Evolutionary conservation across 2,329 filamentous ascomycete genomes (phyloP), one percentile per base, ranked within the genome.

Genomic region (Bipolaris sorokiniana): DNA sequence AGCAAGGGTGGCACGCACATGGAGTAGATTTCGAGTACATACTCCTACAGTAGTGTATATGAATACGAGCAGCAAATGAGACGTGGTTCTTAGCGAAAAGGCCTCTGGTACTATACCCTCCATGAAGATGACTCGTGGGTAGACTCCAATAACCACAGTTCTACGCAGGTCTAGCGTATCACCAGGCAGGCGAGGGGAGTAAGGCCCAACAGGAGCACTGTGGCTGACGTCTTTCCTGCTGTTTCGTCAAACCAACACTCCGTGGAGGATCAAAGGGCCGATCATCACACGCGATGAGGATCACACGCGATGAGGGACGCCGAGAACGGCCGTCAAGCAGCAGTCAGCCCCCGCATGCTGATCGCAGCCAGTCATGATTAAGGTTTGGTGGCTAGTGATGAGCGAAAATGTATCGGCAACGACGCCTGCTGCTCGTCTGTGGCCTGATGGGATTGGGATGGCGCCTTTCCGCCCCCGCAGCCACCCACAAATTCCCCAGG

Each of bases 321-420:
- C 53, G 49, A 58, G 51, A 34, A 46, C 44, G 48, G 48, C 57
- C 47, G 55, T 54, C 28, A 52, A 44, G 48, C 51, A 50, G 9
- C 48, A 38, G 31, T 38, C 16, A 9, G 38, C 56, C 59, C 59
- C 64, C 63, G 61, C 56, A 59, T 54, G 62, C 36, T 58, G 64
- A 62, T 67, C 54, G 61, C 56, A 49, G 34, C 55, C 31, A 50
- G 31, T 44, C 49, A 36, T 22, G 34, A 54, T 64, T 51, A 51
- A 52, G 56, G 64, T 47, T 52, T 71, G 68, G 70, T 62, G 66
- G 61, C 59, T 48, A 59, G 34, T 47, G 44, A 34, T 23, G 44
- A 54, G 69, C 71, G 70, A 73, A 73, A 73, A 72, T 59, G 62
- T 61, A 61, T 67, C 71, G 72, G 72, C 64, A 59, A 59, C 44